Evolutionary conservation across 2,329 filamentous ascomycete genomes (phyloP).

Genomic region (Aspergillus sclerotialis): DNA sequence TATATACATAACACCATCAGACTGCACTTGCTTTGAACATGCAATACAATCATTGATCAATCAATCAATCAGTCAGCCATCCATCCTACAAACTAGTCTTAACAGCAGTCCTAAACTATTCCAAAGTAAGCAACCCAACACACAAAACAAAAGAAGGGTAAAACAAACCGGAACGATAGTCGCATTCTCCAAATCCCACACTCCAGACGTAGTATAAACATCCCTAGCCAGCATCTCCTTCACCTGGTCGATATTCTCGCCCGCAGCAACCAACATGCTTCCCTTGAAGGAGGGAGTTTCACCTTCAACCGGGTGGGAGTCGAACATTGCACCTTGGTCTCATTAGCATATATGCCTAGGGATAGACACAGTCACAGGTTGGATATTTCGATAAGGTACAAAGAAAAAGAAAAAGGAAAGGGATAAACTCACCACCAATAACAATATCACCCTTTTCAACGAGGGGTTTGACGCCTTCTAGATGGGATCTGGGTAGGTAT

Average conservation of each 20-base stretch:
- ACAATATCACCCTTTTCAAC: conserved; percentile 53
- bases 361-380: background rate
- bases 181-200: conserved; percentile 72
- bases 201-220: conserved; percentile 62
- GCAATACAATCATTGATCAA: too few species aligned
- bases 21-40: too few species aligned
- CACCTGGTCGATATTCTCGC: conserved; percentile 63
- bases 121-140: conserved; percentile 3
- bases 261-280: conserved; percentile 61
- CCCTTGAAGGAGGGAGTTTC: conserved; percentile 62
- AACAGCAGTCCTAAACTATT: conserved; percentile 1
- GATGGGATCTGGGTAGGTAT: conserved; percentile 49
- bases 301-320: conserved; percentile 58
- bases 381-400: background rate
- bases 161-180: conserved; percentile 33
- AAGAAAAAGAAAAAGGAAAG: too few species aligned
- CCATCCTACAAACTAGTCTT: too few species aligned
- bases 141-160: background rate
- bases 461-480: conserved; percentile 48
- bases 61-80: too few species aligned
- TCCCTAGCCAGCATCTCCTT: conserved; percentile 61
- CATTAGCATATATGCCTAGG: background rate
- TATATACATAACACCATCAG: too few species aligned
- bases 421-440: conserved; percentile 60
- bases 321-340: conserved; percentile 56